Evolutionary conservation across 1,139 yeast genomes (phyloP), one percentile per base, ranked within the genome.

Genomic region (Petasospora rhodanensis): DNA sequence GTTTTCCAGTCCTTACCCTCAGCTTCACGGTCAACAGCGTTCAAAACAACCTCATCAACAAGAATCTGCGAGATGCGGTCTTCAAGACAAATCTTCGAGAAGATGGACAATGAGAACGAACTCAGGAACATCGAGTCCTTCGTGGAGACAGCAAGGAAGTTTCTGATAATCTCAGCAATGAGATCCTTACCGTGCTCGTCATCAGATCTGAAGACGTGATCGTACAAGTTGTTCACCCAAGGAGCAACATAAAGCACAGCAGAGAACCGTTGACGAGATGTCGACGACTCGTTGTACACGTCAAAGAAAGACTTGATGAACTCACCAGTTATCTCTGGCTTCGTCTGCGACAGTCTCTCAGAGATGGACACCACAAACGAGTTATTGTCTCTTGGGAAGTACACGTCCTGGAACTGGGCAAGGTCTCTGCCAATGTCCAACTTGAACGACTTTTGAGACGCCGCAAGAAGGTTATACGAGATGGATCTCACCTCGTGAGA

Each of bases 221-320:
- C 67, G 49, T 78, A 74, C 18, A 84, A 64, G 47, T 85, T 82
- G 22, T 70, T 70, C n/a, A 83, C 67, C 95, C 95, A 86, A 3
- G 93, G 89, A 1, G 85, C 67, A 10, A 79, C 62, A 50, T 53
- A 51, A 24, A 54, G 40, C 24, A 54, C 40, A 4, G 54, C 45
- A 14, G 61, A 53, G 7, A 58, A 46, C 11, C 62, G 59, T 24
- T 59, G 61, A 14, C 52, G 54, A 3, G 58, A 43, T 7, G 64
- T 49, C 6, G 64, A 64, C 3, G 49, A 36, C 12, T 49, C 53
- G 12, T 69, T 73, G 43, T 69, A 74, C 19, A 78, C 74, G 26
- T 65, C 70, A 52, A 79, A 77, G 46, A 77, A 78, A 0, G 82
- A 79, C 32, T 62, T 62, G 42, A 82, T 62, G 43, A 81, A 77